These are phyloP conservation scores for Trichocomaceae sp. DNA, from an alignment of 2,329 filamentous ascomycete genomes.

Conservation along the genomic window DNA sequence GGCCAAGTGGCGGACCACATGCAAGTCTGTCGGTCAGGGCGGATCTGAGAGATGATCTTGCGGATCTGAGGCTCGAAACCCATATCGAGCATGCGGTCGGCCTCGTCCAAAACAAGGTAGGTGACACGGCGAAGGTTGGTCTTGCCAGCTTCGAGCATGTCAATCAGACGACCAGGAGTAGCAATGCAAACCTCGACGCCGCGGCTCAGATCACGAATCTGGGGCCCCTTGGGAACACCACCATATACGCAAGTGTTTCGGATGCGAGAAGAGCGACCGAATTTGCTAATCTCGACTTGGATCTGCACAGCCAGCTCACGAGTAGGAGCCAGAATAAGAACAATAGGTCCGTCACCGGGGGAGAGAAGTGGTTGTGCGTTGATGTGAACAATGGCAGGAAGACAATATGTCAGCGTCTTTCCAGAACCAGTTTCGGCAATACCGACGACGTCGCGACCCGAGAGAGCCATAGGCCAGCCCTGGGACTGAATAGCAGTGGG, in stretches of 20 bases:
- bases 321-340: conserved; percentile 89
- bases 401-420: conserved; percentile 97
- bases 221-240: conserved; percentile 94
- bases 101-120: conserved; percentile 96
- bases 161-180: conserved; percentile 93
- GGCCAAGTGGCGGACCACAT: conserved; percentile 99
- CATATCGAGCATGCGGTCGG: conserved; percentile 99
- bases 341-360: conserved; percentile 92
- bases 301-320: conserved; percentile 98
- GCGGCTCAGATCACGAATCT: conserved; percentile 88
- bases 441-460: conserved; percentile 95
- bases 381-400: conserved; percentile 98
- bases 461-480: conserved; percentile 98
- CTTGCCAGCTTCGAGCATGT: conserved; percentile 96
- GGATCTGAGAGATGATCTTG: conserved; percentile 97
- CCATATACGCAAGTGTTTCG: conserved; percentile 99
- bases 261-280: conserved; percentile 94
- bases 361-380: conserved; percentile 96
- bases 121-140: conserved; percentile 97
- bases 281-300: conserved; percentile 97
- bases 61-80: conserved; percentile 99
- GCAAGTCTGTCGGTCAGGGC: conserved; percentile 95
- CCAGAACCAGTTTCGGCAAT: conserved; percentile 98
- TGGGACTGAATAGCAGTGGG: conserved; percentile 97
- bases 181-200: conserved; percentile 99